phyloP scores from a whole-genome alignment of 495 filamentous ascomycete species.

The Viridothelium virens region DNA sequence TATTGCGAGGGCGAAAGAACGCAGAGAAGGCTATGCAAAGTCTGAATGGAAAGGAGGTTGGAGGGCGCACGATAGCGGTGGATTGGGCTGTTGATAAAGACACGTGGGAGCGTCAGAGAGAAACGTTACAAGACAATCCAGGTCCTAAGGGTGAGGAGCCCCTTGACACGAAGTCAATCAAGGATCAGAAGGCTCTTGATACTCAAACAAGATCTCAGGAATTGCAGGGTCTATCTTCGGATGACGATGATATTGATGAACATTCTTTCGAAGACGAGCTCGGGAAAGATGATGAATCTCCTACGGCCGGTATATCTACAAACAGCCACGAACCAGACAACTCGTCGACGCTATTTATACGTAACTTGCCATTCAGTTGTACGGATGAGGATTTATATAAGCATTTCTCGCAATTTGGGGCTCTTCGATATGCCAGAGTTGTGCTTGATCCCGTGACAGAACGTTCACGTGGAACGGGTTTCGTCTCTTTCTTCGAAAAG shows the following conservation, averaged over 20 bases:
- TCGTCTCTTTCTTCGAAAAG: constrained; percentile 80
- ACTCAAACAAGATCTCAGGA: constrained; percentile 93
- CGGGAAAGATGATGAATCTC: constrained; percentile 34
- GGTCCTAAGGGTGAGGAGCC: constrained; percentile 47
- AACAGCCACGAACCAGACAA: constrained; percentile 40
- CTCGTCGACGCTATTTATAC: constrained; percentile 75
- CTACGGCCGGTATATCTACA: constrained; percentile 23
- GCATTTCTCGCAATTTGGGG: constrained; percentile 79
- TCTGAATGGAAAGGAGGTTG: constrained; percentile 82
- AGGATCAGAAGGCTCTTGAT: constrained; percentile 66
- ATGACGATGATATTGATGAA: constrained; percentile 28
- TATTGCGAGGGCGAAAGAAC: constrained; percentile 79
- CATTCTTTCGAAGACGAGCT: constrained; percentile 30
- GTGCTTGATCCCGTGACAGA: constrained; percentile 80
- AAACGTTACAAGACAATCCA: constrained; percentile 27
- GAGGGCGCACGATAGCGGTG: constrained; percentile 79
- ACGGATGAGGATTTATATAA: constrained; percentile 70
- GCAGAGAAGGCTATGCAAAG: constrained; percentile 78
- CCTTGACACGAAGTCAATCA: constrained; percentile 29
- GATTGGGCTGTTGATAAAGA: constrained; percentile 96
- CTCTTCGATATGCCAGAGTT: constrained; percentile 76
- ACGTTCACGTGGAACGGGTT: constrained; percentile 82
- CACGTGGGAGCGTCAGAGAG: constrained; percentile 63
- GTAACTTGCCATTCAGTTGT: constrained; percentile 84
- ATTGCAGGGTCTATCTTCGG: constrained; percentile 39